Percentiles rank a stretch among this genome's conserved stretches.
Evolutionary conservation across 176 grass and related monocot genomes (phyloP).

Genomic region (Zea luxurians): DNA sequence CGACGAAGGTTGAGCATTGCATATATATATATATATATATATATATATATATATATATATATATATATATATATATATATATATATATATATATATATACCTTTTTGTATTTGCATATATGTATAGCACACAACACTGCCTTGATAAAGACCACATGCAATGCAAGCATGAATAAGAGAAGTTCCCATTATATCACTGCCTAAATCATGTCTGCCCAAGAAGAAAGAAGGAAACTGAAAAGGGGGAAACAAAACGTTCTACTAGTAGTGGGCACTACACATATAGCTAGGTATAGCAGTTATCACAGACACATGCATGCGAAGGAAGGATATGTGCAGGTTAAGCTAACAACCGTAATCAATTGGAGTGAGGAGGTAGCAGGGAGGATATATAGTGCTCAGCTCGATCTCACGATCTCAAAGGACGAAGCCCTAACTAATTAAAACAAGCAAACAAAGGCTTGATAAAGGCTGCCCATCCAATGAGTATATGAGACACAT

Average conservation of each 20-base stretch:
- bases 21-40: no score
- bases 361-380: slow-evolving; percentile 9
- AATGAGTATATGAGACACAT: slow-evolving; percentile 76
- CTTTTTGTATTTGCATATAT: neutral
- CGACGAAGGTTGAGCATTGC: neutral
- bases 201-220: slow-evolving; percentile 28
- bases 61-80: no score
- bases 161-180: slow-evolving; percentile 3
- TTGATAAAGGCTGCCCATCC: slow-evolving; percentile 71
- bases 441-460: slow-evolving; percentile 59
- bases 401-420: slow-evolving; percentile 29
- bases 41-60: no score
- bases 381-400: neutral
- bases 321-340: neutral
- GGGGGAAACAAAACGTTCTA: neutral
- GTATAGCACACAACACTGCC: neutral
- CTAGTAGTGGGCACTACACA: neutral
- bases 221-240: neutral
- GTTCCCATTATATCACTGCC: slow-evolving; percentile 22
- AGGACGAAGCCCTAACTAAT: slow-evolving; percentile 8
- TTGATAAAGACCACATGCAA: neutral
- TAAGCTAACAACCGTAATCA: slow-evolving; percentile 28
- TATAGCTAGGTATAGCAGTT: neutral
- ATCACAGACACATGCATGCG: slow-evolving; percentile 14
- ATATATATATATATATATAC: no score